A percentile compares a stretch with the other conserved stretches of the same genome.
Conservation (phyloP, 2,329 filamentous ascomycete species). For the Hypocreales sp. region DNA sequence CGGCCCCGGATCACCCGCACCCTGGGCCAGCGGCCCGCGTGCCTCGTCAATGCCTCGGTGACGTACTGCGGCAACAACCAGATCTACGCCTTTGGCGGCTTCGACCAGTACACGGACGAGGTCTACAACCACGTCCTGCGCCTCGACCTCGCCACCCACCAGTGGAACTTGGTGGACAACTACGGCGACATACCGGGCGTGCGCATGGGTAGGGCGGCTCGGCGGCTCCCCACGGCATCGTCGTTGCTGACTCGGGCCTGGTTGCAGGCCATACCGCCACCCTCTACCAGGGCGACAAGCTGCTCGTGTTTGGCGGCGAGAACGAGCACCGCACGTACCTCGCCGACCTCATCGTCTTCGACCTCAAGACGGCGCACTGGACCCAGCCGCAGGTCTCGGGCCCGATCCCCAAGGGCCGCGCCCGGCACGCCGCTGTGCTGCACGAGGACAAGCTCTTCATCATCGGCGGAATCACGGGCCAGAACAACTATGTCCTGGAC, state of each 20-base stretch:
- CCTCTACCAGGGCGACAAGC: slow-evolving; percentile 81
- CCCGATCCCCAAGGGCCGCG: slow-evolving; percentile 73
- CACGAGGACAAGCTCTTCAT: slow-evolving; percentile 96
- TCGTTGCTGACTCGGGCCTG: slow-evolving; percentile 3
- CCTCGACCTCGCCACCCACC: slow-evolving; percentile 71
- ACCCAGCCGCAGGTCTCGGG: slow-evolving; percentile 80
- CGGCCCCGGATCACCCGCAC: slow-evolving; percentile 71
- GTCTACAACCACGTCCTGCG: slow-evolving; percentile 95
- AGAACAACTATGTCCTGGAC: slow-evolving; percentile 82
- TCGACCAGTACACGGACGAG: slow-evolving; percentile 97
- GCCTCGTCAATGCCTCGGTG: slow-evolving; percentile 92
- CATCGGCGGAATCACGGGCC: slow-evolving; percentile 85
- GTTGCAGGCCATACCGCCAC: slow-evolving; percentile 79
- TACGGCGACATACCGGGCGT: slow-evolving; percentile 97
- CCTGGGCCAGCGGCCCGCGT: slow-evolving; percentile 71
- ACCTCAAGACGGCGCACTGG: slow-evolving; percentile 89
- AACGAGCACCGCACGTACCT: slow-evolving; percentile 95
- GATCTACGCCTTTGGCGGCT: slow-evolving; percentile 96
- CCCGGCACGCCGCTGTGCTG: slow-evolving; percentile 83
- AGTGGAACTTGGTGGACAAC: slow-evolving; percentile 95
- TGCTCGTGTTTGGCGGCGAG: slow-evolving; percentile 95
- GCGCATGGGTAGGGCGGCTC: slow-evolving; percentile 58
- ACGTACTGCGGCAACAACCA: slow-evolving; percentile 97
- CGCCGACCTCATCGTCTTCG: slow-evolving; percentile 90
- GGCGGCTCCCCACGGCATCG: background rate